Conservation (phyloP, 495 filamentous ascomycete species). For the Penicillium canariense region DNA sequence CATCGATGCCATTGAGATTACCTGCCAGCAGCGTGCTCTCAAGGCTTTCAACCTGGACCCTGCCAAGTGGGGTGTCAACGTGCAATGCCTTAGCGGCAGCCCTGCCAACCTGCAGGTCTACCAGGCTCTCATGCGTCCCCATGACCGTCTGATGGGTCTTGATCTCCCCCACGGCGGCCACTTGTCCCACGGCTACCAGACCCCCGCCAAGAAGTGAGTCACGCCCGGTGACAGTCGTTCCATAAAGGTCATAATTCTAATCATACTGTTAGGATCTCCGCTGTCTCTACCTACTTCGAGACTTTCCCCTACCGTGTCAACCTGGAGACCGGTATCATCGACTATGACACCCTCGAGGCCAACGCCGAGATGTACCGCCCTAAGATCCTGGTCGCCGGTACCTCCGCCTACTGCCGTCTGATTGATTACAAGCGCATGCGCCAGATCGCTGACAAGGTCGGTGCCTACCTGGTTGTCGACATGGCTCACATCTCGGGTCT, state of each 20-base stretch:
- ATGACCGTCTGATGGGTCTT: constrained; percentile 95
- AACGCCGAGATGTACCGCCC: constrained; percentile 93
- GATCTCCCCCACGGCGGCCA: constrained; percentile 98
- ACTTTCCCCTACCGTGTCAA: constrained; percentile 91
- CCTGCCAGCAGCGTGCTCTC: constrained; percentile 93
- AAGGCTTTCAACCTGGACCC: constrained; percentile 84
- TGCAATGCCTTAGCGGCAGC: constrained; percentile 83
- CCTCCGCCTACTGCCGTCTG: constrained; percentile 96
- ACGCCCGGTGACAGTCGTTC: neutral
- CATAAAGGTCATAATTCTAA: constrained; percentile 15
- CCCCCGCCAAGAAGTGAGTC: constrained; percentile 78
- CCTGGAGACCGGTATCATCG: constrained; percentile 91
- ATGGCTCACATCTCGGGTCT: constrained; percentile 99
- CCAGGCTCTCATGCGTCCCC: constrained; percentile 96
- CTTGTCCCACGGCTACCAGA: constrained; percentile 98
- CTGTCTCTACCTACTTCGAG: constrained; percentile 92
- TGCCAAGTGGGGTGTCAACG: constrained; percentile 97
- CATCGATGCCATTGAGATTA: constrained; percentile 93
- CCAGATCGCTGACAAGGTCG: constrained; percentile 90
- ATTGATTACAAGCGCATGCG: constrained; percentile 98
- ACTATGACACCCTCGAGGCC: constrained; percentile 91
- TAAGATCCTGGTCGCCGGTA: constrained; percentile 94
- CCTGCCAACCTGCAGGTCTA: constrained; percentile 98
- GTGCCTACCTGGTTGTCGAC: constrained; percentile 92
- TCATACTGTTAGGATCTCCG: constrained; percentile 65